Evolutionary conservation across 2,329 filamentous ascomycete species (phyloP).

Genomic region (Ascochyta clinopodiicola): DNA sequence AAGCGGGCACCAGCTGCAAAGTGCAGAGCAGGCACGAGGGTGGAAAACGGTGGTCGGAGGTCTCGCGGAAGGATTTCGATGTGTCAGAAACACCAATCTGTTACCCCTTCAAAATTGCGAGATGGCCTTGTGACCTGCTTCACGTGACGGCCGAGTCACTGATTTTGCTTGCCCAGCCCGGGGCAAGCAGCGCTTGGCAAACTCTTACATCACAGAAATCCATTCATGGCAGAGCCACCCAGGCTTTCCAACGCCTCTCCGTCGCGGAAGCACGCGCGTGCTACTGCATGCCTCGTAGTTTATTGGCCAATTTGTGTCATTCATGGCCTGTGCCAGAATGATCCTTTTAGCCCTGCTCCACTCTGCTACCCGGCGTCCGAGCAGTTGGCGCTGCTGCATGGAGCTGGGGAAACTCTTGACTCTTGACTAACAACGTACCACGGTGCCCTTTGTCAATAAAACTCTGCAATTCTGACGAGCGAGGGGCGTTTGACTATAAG

Average conservation of each 20-base stretch:
- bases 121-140: slow-evolving; percentile 26
- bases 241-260: slow-evolving; percentile 28
- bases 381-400: slow-evolving; percentile 33
- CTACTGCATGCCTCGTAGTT: slow-evolving; percentile 2
- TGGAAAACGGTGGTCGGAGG: slow-evolving; percentile 29
- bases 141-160: slow-evolving; percentile 26
- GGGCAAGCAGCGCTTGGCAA: slow-evolving; percentile 23
- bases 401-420: slow-evolving; percentile 35
- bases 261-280: slow-evolving; percentile 31
- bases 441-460: slow-evolving; percentile 38
- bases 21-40: slow-evolving; percentile 32
- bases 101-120: slow-evolving; percentile 28
- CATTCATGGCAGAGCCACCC: slow-evolving; percentile 22
- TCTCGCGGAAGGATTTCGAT: slow-evolving; percentile 37
- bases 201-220: slow-evolving; percentile 37
- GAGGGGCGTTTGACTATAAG: slow-evolving; percentile 35
- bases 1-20: slow-evolving; percentile 20
- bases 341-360: slow-evolving; percentile 31
- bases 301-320: slow-evolving; percentile 29
- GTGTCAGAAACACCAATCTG: slow-evolving; percentile 39
- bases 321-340: slow-evolving; percentile 27
- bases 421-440: slow-evolving; percentile 43
- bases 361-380: slow-evolving; percentile 31
- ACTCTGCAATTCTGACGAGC: slow-evolving; percentile 26
- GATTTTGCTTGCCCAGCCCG: slow-evolving; percentile 22